A percentile compares a stretch with the other conserved stretches of the same genome.
These are phyloP conservation scores for Aspergillus ustus DNA, from an alignment of 2,329 filamentous ascomycete genomes.

Conservation along the genomic window DNA sequence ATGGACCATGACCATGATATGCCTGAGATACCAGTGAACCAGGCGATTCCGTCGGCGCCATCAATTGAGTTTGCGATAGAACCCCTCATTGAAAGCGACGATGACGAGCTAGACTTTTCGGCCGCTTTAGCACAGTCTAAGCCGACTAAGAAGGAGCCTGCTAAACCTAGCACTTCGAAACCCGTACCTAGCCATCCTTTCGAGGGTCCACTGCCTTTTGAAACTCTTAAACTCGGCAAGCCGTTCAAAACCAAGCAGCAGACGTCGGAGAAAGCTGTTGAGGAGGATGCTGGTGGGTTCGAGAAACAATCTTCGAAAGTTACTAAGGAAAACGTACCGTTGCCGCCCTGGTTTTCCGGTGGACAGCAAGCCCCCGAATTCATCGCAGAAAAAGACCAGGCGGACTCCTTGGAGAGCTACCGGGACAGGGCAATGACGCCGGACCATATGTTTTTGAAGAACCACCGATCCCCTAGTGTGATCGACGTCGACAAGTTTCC, in stretches of 20 bases:
- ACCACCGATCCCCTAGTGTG: slow-evolving; percentile 40
- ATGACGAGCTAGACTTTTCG: slow-evolving; percentile 77
- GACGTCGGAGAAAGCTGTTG: slow-evolving; percentile 56
- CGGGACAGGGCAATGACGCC: slow-evolving; percentile 25
- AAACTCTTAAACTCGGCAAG: slow-evolving; percentile 73
- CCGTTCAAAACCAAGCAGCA: slow-evolving; percentile 49
- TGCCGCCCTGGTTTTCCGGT: slow-evolving; percentile 54
- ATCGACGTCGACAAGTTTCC: slow-evolving; percentile 46
- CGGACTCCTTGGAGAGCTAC: slow-evolving; percentile 31
- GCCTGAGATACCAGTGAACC: slow-evolving; percentile 38
- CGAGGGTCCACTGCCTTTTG: slow-evolving; percentile 85
- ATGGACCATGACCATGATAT: slow-evolving; percentile 45
- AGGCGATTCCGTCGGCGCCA: slow-evolving; percentile 52
- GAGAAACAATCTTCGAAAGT: slow-evolving; percentile 53
- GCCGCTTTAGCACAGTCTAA: slow-evolving; percentile 75
- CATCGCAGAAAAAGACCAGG: slow-evolving; percentile 31
- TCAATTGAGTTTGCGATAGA: slow-evolving; percentile 36
- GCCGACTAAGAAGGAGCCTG: slow-evolving; percentile 56
- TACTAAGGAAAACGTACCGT: slow-evolving; percentile 37
- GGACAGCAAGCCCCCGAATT: slow-evolving; percentile 37
- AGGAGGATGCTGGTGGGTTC: slow-evolving; percentile 67
- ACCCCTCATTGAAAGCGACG: slow-evolving; percentile 62
- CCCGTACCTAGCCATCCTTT: slow-evolving; percentile 60
- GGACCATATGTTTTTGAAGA: slow-evolving; percentile 34
- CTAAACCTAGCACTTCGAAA: slow-evolving; percentile 37